phyloP scores from a whole-genome alignment of 331 rosid species.

The Dryas integrifolia region DNA sequence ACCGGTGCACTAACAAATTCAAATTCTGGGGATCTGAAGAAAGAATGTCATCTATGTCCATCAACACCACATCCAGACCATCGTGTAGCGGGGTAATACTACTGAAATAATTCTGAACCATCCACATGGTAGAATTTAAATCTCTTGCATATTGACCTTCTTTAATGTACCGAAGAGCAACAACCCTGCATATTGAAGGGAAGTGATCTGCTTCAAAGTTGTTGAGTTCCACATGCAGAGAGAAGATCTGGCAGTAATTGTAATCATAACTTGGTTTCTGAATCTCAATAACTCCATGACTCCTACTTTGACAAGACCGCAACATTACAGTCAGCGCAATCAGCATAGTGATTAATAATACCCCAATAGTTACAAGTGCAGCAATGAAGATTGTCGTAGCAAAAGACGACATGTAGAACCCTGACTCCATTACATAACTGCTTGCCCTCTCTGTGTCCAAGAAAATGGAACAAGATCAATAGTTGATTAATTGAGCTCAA shows the following conservation, averaged over 20 bases:
- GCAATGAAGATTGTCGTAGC: slow-evolving; percentile 60
- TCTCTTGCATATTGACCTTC: slow-evolving; percentile 74
- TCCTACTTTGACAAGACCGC: slow-evolving; percentile 71
- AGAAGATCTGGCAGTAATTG: slow-evolving; percentile 53
- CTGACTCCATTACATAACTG: slow-evolving; percentile 55
- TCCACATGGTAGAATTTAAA: slow-evolving; percentile 43
- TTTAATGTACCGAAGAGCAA: slow-evolving; percentile 46
- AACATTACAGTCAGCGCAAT: slow-evolving; percentile 65
- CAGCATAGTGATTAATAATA: slow-evolving; percentile 57
- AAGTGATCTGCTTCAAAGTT: slow-evolving; percentile 47
- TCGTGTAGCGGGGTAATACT: slow-evolving; percentile 29
- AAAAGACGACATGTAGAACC: slow-evolving; percentile 73
- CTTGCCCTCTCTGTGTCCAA: slow-evolving; percentile 57
- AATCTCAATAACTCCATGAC: slow-evolving; percentile 48
- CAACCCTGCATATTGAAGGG: slow-evolving; percentile 53
- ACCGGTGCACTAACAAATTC: slow-evolving; percentile 38
- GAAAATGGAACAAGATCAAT: slow-evolving; percentile 18
- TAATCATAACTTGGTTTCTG: slow-evolving; percentile 34
- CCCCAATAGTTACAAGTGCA: slow-evolving; percentile 54
- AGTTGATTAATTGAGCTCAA: slow-evolving; percentile 4
- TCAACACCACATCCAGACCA: slow-evolving; percentile 56
- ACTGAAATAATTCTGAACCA: slow-evolving; percentile 56
- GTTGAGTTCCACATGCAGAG: slow-evolving; percentile 64
- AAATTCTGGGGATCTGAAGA: slow-evolving; percentile 29
- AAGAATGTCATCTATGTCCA: slow-evolving; percentile 69